Conservation (phyloP, 1,139 yeast species). For the Candida tetrigidarum region DNA sequence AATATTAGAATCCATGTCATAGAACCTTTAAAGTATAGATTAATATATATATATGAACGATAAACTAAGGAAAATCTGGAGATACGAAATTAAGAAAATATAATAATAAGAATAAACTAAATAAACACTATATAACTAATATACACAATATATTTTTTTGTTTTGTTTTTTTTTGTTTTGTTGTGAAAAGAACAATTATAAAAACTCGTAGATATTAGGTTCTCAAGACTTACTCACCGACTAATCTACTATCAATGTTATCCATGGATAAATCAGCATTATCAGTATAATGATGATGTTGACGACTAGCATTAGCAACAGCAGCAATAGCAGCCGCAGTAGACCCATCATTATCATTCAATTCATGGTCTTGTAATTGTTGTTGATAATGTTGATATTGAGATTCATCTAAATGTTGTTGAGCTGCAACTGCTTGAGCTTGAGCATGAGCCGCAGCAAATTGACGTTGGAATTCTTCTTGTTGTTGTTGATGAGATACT, state of each 20-base stretch:
- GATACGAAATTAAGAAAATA: background rate
- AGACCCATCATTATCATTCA: constrained; percentile 27
- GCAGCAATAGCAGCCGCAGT: constrained; percentile 52
- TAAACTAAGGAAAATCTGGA: constrained; percentile 2
- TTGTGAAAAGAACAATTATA: background rate
- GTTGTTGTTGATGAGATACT: constrained; percentile 35
- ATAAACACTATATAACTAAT: background rate
- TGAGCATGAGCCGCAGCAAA: constrained; percentile 24
- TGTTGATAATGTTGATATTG: constrained; percentile 36
- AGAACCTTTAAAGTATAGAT: background rate
- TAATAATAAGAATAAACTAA: background rate
- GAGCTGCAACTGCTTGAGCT: constrained; percentile 45
- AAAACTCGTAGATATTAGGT: background rate
- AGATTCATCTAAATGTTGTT: constrained; percentile 31
- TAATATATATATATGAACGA: background rate
- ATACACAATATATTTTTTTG: background rate
- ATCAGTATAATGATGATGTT: constrained; percentile 30
- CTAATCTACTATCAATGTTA: constrained; percentile 51
- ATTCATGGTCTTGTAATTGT: constrained; percentile 26
- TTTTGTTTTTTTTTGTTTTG: constrained; percentile 1
- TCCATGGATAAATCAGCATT: constrained; percentile 48
- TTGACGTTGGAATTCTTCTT: constrained; percentile 45
- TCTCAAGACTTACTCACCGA: constrained; percentile 42
- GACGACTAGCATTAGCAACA: constrained; percentile 39
- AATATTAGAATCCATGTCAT: constrained; percentile 41